These are phyloP conservation scores for Serpula lacrymans DNA, from an alignment of 768 basidiomycete species.

Conservation along the genomic window DNA sequence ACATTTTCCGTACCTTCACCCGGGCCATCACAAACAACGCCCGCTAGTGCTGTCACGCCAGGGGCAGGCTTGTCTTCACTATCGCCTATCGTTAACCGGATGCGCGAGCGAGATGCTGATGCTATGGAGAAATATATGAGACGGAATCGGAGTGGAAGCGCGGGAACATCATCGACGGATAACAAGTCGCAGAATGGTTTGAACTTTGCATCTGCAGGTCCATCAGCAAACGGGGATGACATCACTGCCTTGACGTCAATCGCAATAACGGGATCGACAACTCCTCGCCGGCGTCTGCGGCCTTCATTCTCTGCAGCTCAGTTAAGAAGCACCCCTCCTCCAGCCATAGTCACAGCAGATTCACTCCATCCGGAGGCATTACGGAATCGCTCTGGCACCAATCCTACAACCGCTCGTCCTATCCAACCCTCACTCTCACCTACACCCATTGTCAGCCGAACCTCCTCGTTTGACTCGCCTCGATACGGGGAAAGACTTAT, in stretches of 20 bases:
- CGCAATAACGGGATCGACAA: slow-evolving; percentile 49
- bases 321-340: slow-evolving; percentile 50
- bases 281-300: slow-evolving; percentile 56
- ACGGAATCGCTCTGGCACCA: slow-evolving; percentile 66
- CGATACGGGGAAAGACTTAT: slow-evolving; percentile 32
- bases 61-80: slow-evolving; percentile 45
- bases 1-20: slow-evolving; percentile 37
- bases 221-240: slow-evolving; percentile 54
- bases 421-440: slow-evolving; percentile 38
- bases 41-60: slow-evolving; percentile 31
- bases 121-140: slow-evolving; percentile 85
- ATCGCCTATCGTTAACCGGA: slow-evolving; percentile 76
- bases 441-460: slow-evolving; percentile 42
- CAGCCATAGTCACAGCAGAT: slow-evolving; percentile 29
- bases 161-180: slow-evolving; percentile 69
- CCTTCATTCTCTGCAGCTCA: slow-evolving; percentile 80
- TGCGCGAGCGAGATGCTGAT: slow-evolving; percentile 81
- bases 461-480: slow-evolving; percentile 55
- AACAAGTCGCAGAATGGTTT: slow-evolving; percentile 61
- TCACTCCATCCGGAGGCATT: slow-evolving; percentile 39
- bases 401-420: slow-evolving; percentile 47
- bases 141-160: slow-evolving; percentile 80
- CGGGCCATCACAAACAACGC: slow-evolving; percentile 30
- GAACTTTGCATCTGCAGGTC: slow-evolving; percentile 43
- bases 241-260: slow-evolving; percentile 45